Evolutionary conservation across 139 green algal genomes (phyloP).

Genomic region (Chlorella sp.): DNA sequence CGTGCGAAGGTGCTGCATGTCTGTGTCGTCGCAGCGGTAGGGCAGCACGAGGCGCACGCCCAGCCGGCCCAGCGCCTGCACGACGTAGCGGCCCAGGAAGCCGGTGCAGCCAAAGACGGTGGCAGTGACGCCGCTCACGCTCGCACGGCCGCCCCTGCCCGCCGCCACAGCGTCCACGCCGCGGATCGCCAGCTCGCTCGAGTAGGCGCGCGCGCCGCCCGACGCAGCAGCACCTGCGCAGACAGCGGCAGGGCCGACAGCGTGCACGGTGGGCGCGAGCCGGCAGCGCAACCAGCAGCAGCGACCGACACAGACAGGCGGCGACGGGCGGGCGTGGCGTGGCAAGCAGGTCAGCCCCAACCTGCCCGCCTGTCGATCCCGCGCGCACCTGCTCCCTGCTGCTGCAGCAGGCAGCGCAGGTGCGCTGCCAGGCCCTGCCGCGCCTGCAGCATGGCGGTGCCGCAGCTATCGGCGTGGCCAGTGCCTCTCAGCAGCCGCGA

Average conservation of each 20-base stretch:
- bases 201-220: slow-evolving; percentile 2
- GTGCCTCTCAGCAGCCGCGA: no score
- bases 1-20: slow-evolving; percentile 84
- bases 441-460: no score
- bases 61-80: slow-evolving; percentile 76
- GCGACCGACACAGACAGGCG: no score
- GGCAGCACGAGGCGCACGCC: slow-evolving; percentile 87
- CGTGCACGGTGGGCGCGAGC: no score
- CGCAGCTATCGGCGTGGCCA: no score
- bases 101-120: slow-evolving; percentile 94
- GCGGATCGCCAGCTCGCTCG: slow-evolving; percentile 41
- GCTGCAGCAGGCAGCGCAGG: neutral
- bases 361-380: no score
- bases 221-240: neutral
- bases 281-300: no score
- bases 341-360: no score
- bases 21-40: slow-evolving; percentile 84
- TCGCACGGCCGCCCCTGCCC: slow-evolving; percentile 68
- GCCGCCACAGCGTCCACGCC: slow-evolving; percentile 33
- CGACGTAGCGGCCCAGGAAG: slow-evolving; percentile 95
- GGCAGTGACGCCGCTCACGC: slow-evolving; percentile 82
- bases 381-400: neutral
- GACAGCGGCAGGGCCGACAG: neutral
- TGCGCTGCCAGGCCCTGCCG: slow-evolving; percentile 19
- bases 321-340: no score